A percentile compares a stretch with the other conserved stretches of the same genome.
Evolutionary conservation across 208 protist genomes (phyloP).

Genomic region (Wallacemonas sp.): DNA sequence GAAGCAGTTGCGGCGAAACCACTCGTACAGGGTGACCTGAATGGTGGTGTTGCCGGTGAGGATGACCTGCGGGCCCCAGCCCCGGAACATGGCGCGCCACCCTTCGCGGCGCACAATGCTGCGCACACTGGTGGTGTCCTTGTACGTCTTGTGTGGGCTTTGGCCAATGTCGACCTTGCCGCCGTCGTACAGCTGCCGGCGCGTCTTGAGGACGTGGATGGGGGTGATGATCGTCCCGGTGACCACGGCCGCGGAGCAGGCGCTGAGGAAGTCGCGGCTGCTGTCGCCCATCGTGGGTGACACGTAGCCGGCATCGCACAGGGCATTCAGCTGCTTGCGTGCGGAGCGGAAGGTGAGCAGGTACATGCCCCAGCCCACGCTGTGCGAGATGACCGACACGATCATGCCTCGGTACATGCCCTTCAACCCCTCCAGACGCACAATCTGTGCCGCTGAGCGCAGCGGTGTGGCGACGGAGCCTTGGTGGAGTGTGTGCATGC

Average conservation of each 20-base stretch:
- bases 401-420: conserved; percentile 82
- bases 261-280: conserved; percentile 59
- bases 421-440: conserved; percentile 58
- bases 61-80: conserved; percentile 74
- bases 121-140: conserved; percentile 22
- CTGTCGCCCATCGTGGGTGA: conserved; percentile 9
- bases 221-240: conserved; percentile 75
- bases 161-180: conserved; percentile 10
- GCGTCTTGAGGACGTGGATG: conserved; percentile 79
- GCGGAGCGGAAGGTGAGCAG: conserved; percentile 69
- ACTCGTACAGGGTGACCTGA: conserved; percentile 86
- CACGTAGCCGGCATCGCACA: conserved; percentile 21
- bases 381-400: conserved; percentile 69
- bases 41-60: conserved; percentile 78
- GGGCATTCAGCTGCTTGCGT: conserved; percentile 40
- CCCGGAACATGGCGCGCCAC: conserved; percentile 64
- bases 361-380: conserved; percentile 82
- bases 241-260: conserved; percentile 59
- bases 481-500: conserved; percentile 77
- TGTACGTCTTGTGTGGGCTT: conserved; percentile 15
- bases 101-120: conserved; percentile 59
- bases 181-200: conserved; percentile 65
- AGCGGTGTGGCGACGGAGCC: conserved; percentile 43
- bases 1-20: conserved; percentile 64
- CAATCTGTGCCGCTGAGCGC: conserved; percentile 48